Conservation (phyloP, 768 basidiomycete genomes). For the Lepiota venenata region DNA sequence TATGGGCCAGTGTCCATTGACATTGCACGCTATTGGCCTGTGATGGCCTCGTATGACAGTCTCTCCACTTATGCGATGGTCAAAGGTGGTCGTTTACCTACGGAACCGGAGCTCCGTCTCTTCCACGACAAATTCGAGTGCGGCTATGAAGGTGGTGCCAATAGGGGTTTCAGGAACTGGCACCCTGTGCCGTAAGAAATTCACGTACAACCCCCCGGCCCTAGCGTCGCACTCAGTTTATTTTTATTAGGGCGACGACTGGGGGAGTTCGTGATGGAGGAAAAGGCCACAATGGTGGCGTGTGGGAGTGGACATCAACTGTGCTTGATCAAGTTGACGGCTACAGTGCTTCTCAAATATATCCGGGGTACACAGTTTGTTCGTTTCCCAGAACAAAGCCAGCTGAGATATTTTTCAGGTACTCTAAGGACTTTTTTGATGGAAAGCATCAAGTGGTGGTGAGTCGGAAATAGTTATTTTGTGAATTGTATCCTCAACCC, state of each 20-base stretch:
- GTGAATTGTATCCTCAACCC: conserved; percentile 11
- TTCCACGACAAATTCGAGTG: conserved; percentile 75
- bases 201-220: too few relatives aligned
- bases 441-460: conserved; percentile 83
- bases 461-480: conserved; percentile 29
- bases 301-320: conserved; percentile 98
- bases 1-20: conserved; percentile 82
- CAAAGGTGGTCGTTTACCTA: conserved; percentile 92
- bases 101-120: conserved; percentile 79
- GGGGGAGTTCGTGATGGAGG: conserved; percentile 49
- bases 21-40: conserved; percentile 82
- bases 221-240: neutral
- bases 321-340: conserved; percentile 68
- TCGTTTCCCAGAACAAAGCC: neutral
- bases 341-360: conserved; percentile 70
- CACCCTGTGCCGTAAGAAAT: conserved; percentile 81
- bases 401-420: conserved; percentile 34
- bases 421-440: conserved; percentile 91
- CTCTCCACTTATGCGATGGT: conserved; percentile 77
- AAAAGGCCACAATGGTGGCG: conserved; percentile 85
- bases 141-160: conserved; percentile 75
- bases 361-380: conserved; percentile 67
- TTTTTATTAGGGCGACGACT: conserved; percentile 57
- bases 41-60: conserved; percentile 74
- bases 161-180: conserved; percentile 90